Base-by-base conservation (phyloP, 306 rosid genomes). In the Citrullus amarus region DNA sequence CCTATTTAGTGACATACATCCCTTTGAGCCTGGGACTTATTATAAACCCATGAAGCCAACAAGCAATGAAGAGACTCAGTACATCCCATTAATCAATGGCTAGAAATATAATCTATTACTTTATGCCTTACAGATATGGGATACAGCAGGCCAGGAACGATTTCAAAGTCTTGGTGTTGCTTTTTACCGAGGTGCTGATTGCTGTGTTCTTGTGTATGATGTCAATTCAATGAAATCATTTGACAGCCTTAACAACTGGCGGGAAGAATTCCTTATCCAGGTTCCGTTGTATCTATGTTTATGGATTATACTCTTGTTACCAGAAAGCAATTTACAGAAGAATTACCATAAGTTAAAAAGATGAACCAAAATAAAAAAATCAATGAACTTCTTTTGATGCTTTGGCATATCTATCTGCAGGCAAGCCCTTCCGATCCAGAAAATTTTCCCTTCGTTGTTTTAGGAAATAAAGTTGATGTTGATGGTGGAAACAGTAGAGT, bases 161-260 rank as follows among this genome's bases (percentile, higher is more conserved):
- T 96, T 96, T 79, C 99, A 96, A 84, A 96, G 98, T 87, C 93
- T 96, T 20, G 99, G 99, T 68, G 99, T 96, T 84, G 99, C 99
- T 85, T 96, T 96, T 84, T 96, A 96, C 63, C 91, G 99, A 71
- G 99, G 99, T 76, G 99, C 99, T 78, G 99, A 96, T 90, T 96
- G 99, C 83, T 96, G 98, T 79, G 99, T 96, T 81, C 98, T 96
- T 73, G 99, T 96, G 67, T 96, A 96, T 80, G 99, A 96, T 83
- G 99, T 96, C 74, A 96, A 92, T 87, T 91, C 97, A 25, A 88
- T 88, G 98, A 96, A 96, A 80, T 96, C 99, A 32, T 96, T 96
- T 86, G 98, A 96, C 81, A 91, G 88, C 85, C 99, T 96, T 83
- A 96, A 92, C 84, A 92, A 96, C 83, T 96, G 99, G 99, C 90